Evolutionary conservation across 768 basidiomycete genomes (phyloP).

Genomic region (Boletus rufocinnamomeus): DNA sequence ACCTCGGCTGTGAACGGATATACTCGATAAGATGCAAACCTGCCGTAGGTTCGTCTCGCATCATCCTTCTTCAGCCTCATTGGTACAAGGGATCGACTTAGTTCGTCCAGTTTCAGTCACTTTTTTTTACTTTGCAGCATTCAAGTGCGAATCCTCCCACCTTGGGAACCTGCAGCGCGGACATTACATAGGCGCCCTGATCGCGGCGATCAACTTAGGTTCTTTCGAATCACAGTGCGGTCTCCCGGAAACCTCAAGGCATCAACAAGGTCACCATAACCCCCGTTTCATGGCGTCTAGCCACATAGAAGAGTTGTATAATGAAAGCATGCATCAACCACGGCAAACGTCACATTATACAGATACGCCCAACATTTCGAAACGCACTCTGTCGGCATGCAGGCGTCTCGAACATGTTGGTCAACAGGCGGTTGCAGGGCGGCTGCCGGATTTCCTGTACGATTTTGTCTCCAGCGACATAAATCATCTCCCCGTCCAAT

Average conservation of each 20-base stretch:
- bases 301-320: background rate
- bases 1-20: background rate
- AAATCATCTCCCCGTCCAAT: background rate
- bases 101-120: background rate
- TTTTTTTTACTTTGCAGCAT: background rate
- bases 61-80: background rate
- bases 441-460: background rate
- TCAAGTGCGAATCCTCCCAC: background rate
- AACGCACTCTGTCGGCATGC: background rate
- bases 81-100: too few relatives aligned
- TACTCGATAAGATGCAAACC: background rate
- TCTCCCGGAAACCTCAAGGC: slow-evolving; percentile 7
- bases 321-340: background rate
- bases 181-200: background rate
- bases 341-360: slow-evolving; percentile 6
- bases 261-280: background rate
- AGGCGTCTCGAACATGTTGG: background rate
- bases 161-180: background rate
- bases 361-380: slow-evolving; percentile 5
- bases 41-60: background rate
- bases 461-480: background rate
- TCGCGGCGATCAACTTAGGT: background rate
- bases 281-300: background rate
- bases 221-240: background rate
- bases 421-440: slow-evolving; percentile 10